Evolutionary conservation across 2,329 filamentous ascomycete species (phyloP).

Genomic region (Colletotrichum chrysophilum): DNA sequence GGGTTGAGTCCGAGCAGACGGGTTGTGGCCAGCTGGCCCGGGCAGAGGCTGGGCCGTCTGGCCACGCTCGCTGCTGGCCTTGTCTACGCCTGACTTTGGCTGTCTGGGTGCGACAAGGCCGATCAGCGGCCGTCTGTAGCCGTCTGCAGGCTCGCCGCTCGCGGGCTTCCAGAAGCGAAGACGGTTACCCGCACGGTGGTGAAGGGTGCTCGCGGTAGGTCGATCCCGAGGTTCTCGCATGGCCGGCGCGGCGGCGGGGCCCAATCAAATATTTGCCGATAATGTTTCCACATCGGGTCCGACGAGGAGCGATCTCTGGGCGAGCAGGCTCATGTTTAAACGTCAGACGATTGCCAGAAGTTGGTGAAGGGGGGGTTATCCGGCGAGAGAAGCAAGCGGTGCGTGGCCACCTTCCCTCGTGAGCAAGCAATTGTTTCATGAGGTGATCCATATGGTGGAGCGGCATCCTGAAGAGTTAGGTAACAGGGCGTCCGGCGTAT

Average conservation of each 20-base stretch:
- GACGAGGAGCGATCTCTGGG: background rate
- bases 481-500: background rate
- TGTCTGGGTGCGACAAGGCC: background rate
- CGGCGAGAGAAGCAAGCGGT: background rate
- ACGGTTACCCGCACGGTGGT: background rate
- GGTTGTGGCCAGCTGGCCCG: background rate
- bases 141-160: background rate
- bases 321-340: background rate
- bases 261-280: conserved; percentile 16
- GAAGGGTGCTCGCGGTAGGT: background rate
- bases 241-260: background rate
- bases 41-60: background rate
- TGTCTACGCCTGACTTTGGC: background rate
- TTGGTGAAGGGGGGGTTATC: background rate
- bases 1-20: background rate
- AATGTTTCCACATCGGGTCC: background rate
- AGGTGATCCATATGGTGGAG: background rate
- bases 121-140: conserved; percentile 2
- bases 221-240: conserved; percentile 3
- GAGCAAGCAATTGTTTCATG: background rate
- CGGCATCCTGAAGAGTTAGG: background rate
- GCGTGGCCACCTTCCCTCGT: background rate
- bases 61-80: background rate
- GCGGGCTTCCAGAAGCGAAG: conserved; percentile 5
- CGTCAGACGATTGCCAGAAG: background rate